A percentile compares a stretch with the other conserved stretches of the same genome.
These are phyloP conservation scores for Colletotrichum caudatum DNA, from an alignment of 2,329 filamentous ascomycete genomes.

Conservation along the genomic window DNA sequence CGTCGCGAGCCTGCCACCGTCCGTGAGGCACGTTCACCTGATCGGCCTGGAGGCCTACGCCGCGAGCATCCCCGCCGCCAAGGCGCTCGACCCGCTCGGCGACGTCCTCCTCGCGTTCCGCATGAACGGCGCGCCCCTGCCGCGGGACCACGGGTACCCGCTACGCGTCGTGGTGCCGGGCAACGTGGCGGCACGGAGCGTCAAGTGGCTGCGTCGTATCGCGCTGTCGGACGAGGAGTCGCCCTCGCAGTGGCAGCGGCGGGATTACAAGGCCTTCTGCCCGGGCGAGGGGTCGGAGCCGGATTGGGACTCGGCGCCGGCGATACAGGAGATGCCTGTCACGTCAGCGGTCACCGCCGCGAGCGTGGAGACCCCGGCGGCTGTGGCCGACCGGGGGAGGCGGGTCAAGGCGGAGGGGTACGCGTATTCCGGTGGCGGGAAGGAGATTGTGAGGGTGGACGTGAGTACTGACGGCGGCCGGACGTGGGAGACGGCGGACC, in stretches of 20 bases:
- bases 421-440: slow-evolving; percentile 65
- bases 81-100: slow-evolving; percentile 55
- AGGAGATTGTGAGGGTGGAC: slow-evolving; percentile 63
- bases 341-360: slow-evolving; percentile 59
- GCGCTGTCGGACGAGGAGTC: slow-evolving; percentile 63
- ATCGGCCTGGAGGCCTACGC: slow-evolving; percentile 56
- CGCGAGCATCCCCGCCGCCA: slow-evolving; percentile 56
- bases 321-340: slow-evolving; percentile 65
- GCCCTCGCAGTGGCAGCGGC: slow-evolving; percentile 60
- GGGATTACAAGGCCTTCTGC: slow-evolving; percentile 62
- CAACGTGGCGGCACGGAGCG: slow-evolving; percentile 61
- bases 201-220: slow-evolving; percentile 66
- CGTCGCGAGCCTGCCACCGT: slow-evolving; percentile 45
- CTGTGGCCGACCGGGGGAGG: background rate
- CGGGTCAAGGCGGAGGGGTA: slow-evolving; percentile 56
- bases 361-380: background rate
- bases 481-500: slow-evolving; percentile 60
- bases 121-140: slow-evolving; percentile 64
- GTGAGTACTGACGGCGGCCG: slow-evolving; percentile 61
- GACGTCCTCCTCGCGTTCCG: slow-evolving; percentile 64
- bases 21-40: slow-evolving; percentile 53
- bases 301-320: slow-evolving; percentile 60
- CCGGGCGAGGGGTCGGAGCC: slow-evolving; percentile 53
- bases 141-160: slow-evolving; percentile 64
- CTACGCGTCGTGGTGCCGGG: slow-evolving; percentile 61